A percentile compares a stretch with the other conserved stretches of the same genome.
These are phyloP conservation scores for Ceriops decandra DNA, from an alignment of 345 rosid species.

Conservation along the genomic window DNA sequence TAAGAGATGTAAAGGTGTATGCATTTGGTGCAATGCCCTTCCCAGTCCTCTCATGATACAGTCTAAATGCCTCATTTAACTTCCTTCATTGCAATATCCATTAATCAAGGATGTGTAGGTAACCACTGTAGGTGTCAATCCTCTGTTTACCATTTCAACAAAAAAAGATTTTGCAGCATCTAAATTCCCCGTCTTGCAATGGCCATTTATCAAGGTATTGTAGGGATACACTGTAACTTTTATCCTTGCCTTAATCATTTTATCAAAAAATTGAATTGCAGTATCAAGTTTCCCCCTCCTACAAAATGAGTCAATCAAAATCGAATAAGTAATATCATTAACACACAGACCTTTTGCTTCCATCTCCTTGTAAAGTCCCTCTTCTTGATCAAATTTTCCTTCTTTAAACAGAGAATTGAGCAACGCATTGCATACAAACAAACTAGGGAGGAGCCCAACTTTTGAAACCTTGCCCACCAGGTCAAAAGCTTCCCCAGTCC, in stretches of 20 bases:
- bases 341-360: conserved; percentile 32
- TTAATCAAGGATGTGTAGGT: conserved; percentile 70
- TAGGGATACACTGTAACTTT: conserved; percentile 63
- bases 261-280: conserved; percentile 47
- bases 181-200: conserved; percentile 68
- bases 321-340: conserved; percentile 63
- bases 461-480: too few relatives aligned
- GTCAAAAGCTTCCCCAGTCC: too few relatives aligned
- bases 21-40: conserved; percentile 65
- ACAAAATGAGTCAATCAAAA: conserved; percentile 74
- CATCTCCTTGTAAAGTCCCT: too few relatives aligned
- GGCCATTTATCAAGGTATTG: conserved; percentile 71
- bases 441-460: too few relatives aligned
- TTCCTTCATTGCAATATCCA: conserved; percentile 71
- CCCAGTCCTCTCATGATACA: conserved; percentile 78
- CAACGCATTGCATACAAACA: too few relatives aligned
- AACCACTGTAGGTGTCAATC: conserved; percentile 64
- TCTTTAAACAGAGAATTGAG: too few relatives aligned
- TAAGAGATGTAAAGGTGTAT: conserved; percentile 65
- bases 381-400: too few relatives aligned
- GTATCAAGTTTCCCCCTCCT: conserved; percentile 56
- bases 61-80: conserved; percentile 53
- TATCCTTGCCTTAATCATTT: conserved; percentile 51
- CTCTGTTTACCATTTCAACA: conserved; percentile 51
- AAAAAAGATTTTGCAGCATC: conserved; percentile 49